Evolutionary conservation across 345 rosid species (phyloP), one percentile per base, ranked within the genome.

Genomic region (Pistacia integerrima): DNA sequence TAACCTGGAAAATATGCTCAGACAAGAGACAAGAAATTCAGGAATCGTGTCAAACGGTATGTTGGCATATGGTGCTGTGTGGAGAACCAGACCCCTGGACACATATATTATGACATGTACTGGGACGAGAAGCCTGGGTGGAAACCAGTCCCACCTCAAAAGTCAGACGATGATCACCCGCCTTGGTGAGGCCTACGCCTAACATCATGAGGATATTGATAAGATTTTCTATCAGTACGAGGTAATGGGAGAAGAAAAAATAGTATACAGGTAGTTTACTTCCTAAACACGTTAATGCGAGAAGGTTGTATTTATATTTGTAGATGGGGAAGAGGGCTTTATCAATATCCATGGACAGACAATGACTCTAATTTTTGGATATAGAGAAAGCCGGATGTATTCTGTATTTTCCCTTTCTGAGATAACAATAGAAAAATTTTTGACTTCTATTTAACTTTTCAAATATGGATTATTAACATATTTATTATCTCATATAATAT

Each of bases 21-120:
- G 99, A 79, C 48, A 66, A 79, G 81, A 80, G 97, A 91, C 72
- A 92, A 92, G 76, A 87, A 73, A 77, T 96, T 93, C 75, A 90
- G 94, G 85, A 90, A 79, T 8, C 90, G 97, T 5, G 83, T 90
- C 73, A 96, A 92, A 82, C 86, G 80, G 10, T 96, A 96, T 76
- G 89, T 90, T 4, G 98, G 99, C 41, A 91, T 96, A 81, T 96
- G 99, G 99, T 96, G 99, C 80, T 96, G 99, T 44, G 92, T 91
- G 48, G 88, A 81, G 55, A 86, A 81, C 87, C 93, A 89, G 77
- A 76, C 77, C 60, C 97, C 98, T 0, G 99, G 99, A 61, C 99
- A 96, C 77, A 87, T 96, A 67, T 93, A 93, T 70, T 96, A 96
- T 51, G 97, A 93, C 80, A 93, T 90, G 93, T 93, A 89, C 74